phyloP scores from a whole-genome alignment of 805 yeast genomes.

The Pichia scutulata region DNA sequence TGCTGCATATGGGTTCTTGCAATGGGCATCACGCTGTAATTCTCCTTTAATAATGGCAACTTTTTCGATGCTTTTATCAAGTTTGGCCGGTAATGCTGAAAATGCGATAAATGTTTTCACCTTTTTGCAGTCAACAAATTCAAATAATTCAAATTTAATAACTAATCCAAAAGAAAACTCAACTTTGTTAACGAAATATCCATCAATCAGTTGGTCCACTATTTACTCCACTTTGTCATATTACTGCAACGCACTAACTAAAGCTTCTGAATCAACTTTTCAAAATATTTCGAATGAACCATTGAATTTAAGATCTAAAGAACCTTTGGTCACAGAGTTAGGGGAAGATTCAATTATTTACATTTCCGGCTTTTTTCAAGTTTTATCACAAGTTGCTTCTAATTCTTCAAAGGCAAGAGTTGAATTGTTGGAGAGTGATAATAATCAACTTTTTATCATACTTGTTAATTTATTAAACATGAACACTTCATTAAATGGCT shows the following conservation, averaged over 20 bases:
- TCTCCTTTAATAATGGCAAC: slow-evolving; percentile 79
- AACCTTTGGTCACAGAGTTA: slow-evolving; percentile 41
- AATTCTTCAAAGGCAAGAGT: slow-evolving; percentile 30
- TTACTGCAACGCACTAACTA: slow-evolving; percentile 24
- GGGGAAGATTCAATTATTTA: slow-evolving; percentile 77
- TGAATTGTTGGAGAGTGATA: slow-evolving; percentile 28
- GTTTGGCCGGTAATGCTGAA: slow-evolving; percentile 55
- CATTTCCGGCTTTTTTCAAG: slow-evolving; percentile 63
- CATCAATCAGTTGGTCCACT: slow-evolving; percentile 31
- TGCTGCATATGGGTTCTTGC: slow-evolving; percentile 68
- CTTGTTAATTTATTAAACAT: slow-evolving; percentile 22
- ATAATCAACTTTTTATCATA: slow-evolving; percentile 24
- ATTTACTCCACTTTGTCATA: slow-evolving; percentile 29
- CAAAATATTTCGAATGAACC: slow-evolving; percentile 2
- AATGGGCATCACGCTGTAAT: slow-evolving; percentile 78
- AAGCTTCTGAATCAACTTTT: background rate
- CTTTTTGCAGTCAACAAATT: slow-evolving; percentile 33
- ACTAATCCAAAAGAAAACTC: slow-evolving; percentile 10
- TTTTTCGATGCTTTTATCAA: slow-evolving; percentile 69
- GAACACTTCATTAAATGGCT: slow-evolving; percentile 32
- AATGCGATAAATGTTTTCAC: slow-evolving; percentile 46
- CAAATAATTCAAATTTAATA: slow-evolving; percentile 9
- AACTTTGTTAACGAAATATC: slow-evolving; percentile 20
- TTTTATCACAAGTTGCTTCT: slow-evolving; percentile 47
- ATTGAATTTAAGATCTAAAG: background rate